These are phyloP conservation scores for Babesia divergens DNA, from an alignment of 169 alveolate species.

Conservation along the genomic window DNA sequence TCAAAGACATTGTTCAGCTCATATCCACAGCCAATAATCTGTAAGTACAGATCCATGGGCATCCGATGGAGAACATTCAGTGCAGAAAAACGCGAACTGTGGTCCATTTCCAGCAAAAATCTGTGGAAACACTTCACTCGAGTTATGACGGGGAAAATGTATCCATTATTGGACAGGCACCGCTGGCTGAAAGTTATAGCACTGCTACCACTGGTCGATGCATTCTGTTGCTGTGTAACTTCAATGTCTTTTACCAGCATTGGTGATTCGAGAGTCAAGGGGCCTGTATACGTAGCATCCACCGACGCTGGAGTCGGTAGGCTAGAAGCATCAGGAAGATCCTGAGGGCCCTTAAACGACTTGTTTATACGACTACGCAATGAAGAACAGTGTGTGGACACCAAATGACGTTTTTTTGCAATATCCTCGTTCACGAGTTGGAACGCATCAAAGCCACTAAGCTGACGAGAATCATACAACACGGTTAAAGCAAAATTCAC, in stretches of 20 bases:
- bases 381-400: slow-evolving; percentile 1
- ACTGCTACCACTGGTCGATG: not conserved
- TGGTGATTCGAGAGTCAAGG: not conserved
- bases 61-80: slow-evolving; percentile 12
- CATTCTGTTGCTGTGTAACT: slow-evolving; percentile 20
- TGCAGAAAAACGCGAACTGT: slow-evolving; percentile 17
- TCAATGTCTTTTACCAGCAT: slow-evolving; percentile 31
- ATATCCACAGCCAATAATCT: slow-evolving; percentile 60
- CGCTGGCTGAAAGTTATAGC: slow-evolving; percentile 9
- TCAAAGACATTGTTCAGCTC: slow-evolving; percentile 11
- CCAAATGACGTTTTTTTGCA: slow-evolving; percentile 1
- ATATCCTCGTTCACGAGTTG: slow-evolving; percentile 19
- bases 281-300: not conserved
- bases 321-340: not conserved
- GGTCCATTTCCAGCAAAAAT: slow-evolving; percentile 1
- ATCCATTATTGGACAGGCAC: slow-evolving; percentile 33
- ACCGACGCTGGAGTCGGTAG: not conserved
- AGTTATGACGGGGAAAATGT: slow-evolving; percentile 51
- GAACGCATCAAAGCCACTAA: slow-evolving; percentile 31
- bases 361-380: slow-evolving; percentile 13
- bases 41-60: slow-evolving; percentile 44
- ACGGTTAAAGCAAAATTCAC: slow-evolving; percentile 12
- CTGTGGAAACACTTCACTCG: slow-evolving; percentile 43
- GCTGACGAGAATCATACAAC: slow-evolving; percentile 36
- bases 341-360: slow-evolving; percentile 43